Base-by-base conservation (phyloP, 179 eudicot genomes). In the Beta macrorhiza region DNA sequence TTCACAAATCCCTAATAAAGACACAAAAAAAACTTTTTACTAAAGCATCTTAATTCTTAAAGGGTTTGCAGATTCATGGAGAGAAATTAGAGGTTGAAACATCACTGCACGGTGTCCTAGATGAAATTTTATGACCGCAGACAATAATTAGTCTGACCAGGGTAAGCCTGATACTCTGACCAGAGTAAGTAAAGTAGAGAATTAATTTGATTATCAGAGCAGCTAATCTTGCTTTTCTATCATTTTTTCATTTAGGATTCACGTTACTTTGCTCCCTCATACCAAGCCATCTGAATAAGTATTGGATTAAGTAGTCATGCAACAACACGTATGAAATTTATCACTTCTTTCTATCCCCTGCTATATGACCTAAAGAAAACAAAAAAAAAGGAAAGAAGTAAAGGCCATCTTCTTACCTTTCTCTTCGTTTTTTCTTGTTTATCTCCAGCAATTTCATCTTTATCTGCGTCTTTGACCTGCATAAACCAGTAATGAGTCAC, bases 391-490 rank as follows among this genome's bases (percentile, higher is more conserved):
- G 0, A 37, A 37, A 37, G 42, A 37, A 37, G 37, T 0, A 32
- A 37, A 37, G 2, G 0, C 42, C 10, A 14, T 65, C 10, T 19
- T 2, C 20, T 55, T 49, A 84, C 86, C 78, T 81, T 77, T 62
- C 17, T 81, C 83, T 79, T 74, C 12, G 58, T 44, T 62, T 32
- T 69, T 56, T 61, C 65, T 61, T 56, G 77, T 76, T 79, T 42
- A 15, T 76, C 75, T 81, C 72, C 71, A 37, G 75, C 79, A 75
- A 63, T 29, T 73, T 45, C 67, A 29, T 69, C 80, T 74, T 81
- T 77, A 49, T 77, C 81, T 67, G 47, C 17, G 42, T 32, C 78
- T 44, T 82, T 74, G 19, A 74, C 88, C 88, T 87, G 29, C 67
- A 73, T 17, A 45, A 45, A 16, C 9, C 63, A 72, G 12, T 51